Conservation (phyloP, 2,329 filamentous ascomycete genomes). For the Pseudogymnoascus sp. region DNA sequence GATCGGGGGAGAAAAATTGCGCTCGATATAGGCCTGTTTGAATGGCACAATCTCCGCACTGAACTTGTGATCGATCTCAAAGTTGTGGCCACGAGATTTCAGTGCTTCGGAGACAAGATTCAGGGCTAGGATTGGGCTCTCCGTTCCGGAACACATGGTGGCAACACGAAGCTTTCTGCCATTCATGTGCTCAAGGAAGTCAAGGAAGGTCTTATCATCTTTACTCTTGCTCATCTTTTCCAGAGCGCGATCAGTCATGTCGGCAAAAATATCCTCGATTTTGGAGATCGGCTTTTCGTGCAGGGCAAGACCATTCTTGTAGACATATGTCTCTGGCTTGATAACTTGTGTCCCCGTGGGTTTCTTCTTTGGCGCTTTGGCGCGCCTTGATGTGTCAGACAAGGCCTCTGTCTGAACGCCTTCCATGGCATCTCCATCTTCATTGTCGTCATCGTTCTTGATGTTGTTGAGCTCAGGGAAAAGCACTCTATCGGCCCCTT, state of each 20-base stretch:
- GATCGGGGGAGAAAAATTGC: conserved; percentile 47
- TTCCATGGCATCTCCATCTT: neutral
- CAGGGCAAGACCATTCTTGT: conserved; percentile 15
- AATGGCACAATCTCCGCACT: conserved; percentile 57
- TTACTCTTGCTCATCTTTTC: neutral
- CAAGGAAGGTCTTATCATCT: conserved; percentile 22
- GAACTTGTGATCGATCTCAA: conserved; percentile 51
- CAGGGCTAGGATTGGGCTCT: conserved; percentile 64
- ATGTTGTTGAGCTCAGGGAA: neutral
- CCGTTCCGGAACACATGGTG: conserved; percentile 75
- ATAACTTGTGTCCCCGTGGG: neutral
- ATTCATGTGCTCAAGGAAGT: conserved; percentile 33
- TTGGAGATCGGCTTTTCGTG: conserved; percentile 12
- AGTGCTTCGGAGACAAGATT: conserved; percentile 44
- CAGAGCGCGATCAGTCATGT: conserved; percentile 13
- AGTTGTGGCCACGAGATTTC: conserved; percentile 23
- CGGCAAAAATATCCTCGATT: conserved; percentile 16
- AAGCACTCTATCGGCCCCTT: neutral
- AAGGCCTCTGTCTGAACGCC: neutral
- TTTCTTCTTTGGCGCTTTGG: conserved; percentile 3
- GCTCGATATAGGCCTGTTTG: conserved; percentile 59
- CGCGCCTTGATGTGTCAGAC: neutral
- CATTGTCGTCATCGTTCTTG: neutral
- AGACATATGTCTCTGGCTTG: conserved; percentile 13
- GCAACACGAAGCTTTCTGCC: conserved; percentile 47